phyloP scores from a whole-genome alignment of 2,329 filamentous ascomycete species.

The Geosmithia putterillii region DNA sequence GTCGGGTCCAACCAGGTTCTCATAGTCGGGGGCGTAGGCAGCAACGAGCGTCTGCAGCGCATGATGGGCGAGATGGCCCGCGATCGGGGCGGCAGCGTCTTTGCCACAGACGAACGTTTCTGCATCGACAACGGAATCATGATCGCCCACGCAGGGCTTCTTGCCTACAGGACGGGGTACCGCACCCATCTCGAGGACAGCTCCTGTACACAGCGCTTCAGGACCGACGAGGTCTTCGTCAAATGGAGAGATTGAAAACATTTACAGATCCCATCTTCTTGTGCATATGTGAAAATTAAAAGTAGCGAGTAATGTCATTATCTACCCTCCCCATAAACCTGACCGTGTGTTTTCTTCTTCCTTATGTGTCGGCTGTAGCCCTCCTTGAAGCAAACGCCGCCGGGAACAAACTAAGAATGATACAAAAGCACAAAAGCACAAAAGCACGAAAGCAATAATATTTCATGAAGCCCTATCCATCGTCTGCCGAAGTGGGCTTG shows the following conservation, averaged over 20 bases:
- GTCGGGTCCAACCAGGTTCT: slow-evolving; percentile 84
- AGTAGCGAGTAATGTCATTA: neutral
- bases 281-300: neutral
- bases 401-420: neutral
- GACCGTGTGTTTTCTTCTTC: neutral
- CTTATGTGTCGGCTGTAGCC: neutral
- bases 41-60: slow-evolving; percentile 85
- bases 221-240: slow-evolving; percentile 70
- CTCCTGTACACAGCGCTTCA: slow-evolving; percentile 73
- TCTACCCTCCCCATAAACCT: too few species aligned
- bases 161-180: slow-evolving; percentile 76
- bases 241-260: slow-evolving; percentile 55
- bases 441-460: neutral
- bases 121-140: slow-evolving; percentile 99
- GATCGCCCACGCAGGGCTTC: slow-evolving; percentile 90
- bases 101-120: slow-evolving; percentile 91
- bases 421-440: neutral
- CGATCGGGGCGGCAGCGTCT: slow-evolving; percentile 80
- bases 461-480: slow-evolving; percentile 14
- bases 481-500: slow-evolving; percentile 64
- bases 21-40: slow-evolving; percentile 91
- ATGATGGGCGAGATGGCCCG: slow-evolving; percentile 98
- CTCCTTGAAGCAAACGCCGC: neutral
- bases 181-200: slow-evolving; percentile 66
- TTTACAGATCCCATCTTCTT: neutral